Conservation (phyloP, 1,139 yeast genomes). For the Protomyces pachydermus region DNA sequence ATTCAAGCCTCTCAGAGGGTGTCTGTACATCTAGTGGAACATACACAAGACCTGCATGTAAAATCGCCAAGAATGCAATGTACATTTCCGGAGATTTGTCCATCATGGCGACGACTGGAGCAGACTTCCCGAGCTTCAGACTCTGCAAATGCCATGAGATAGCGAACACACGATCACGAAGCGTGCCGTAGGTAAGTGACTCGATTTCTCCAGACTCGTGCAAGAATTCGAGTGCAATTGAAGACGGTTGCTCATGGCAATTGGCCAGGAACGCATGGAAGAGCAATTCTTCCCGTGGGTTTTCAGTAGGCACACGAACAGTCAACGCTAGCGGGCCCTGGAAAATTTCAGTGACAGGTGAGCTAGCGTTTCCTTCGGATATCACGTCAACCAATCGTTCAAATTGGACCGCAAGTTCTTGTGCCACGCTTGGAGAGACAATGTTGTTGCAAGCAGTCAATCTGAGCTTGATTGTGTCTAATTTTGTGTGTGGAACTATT, state of each 20-base stretch:
- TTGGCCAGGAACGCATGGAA: constrained; percentile 27
- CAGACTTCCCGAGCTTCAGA: constrained; percentile 2
- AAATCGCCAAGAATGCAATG: constrained; percentile 28
- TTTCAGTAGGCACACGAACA: neutral
- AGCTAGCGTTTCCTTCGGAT: neutral
- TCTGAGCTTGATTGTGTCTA: neutral
- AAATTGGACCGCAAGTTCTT: neutral
- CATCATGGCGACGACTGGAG: constrained; percentile 29
- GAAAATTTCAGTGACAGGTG: neutral
- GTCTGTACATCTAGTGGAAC: constrained; percentile 31
- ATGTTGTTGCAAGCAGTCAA: neutral
- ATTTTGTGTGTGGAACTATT: neutral
- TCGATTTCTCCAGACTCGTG: constrained; percentile 3
- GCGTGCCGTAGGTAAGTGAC: constrained; percentile 29
- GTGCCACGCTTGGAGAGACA: neutral
- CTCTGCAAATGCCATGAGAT: constrained; percentile 22
- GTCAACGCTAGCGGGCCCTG: neutral
- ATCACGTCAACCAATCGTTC: neutral
- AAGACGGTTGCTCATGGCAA: constrained; percentile 2
- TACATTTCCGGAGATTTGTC: constrained; percentile 31
- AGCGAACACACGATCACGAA: constrained; percentile 17
- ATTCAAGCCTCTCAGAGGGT: constrained; percentile 29
- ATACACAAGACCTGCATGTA: constrained; percentile 33
- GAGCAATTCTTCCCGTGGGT: constrained; percentile 1
- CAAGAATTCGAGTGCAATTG: constrained; percentile 31